Conservation (phyloP, 139 green algal genomes). For the Chlamydomonas incerta region DNA sequence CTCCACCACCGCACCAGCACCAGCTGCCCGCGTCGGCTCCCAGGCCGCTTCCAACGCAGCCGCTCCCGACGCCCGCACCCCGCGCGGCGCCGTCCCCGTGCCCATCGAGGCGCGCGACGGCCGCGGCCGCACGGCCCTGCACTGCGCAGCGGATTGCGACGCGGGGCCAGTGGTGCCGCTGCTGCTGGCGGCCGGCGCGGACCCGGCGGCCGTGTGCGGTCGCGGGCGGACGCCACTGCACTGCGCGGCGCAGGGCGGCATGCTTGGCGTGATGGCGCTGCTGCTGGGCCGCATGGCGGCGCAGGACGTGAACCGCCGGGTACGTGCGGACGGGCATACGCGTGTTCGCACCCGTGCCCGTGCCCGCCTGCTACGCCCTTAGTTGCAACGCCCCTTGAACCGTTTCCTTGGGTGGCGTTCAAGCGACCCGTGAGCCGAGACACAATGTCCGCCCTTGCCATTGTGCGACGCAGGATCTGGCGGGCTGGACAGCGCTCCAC, state of each 20-base stretch:
- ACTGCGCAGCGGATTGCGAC: not conserved
- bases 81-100: not conserved
- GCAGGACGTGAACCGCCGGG: slow-evolving; percentile 13
- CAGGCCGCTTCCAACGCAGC: too few relatives aligned
- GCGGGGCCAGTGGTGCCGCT: not conserved
- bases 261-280: not conserved
- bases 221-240: not conserved
- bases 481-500: slow-evolving; percentile 33
- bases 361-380: too few relatives aligned
- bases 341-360: too few relatives aligned
- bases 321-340: too few relatives aligned
- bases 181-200: slow-evolving; percentile 7
- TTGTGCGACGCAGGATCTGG: slow-evolving; percentile 7
- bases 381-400: too few relatives aligned
- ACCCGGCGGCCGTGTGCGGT: not conserved
- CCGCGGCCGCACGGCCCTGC: not conserved
- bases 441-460: too few relatives aligned
- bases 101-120: slow-evolving; percentile 24
- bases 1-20: too few relatives aligned
- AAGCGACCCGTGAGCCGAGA: too few relatives aligned
- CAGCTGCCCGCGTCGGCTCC: not conserved
- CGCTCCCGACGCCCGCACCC: too few relatives aligned
- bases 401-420: too few relatives aligned
- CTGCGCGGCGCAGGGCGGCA: not conserved
- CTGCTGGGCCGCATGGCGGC: not conserved